Percentiles rank a stretch among this genome's conserved stretches.
phyloP scores from a whole-genome alignment of 2,329 filamentous ascomycete species.

The Trichoderma breve region DNA sequence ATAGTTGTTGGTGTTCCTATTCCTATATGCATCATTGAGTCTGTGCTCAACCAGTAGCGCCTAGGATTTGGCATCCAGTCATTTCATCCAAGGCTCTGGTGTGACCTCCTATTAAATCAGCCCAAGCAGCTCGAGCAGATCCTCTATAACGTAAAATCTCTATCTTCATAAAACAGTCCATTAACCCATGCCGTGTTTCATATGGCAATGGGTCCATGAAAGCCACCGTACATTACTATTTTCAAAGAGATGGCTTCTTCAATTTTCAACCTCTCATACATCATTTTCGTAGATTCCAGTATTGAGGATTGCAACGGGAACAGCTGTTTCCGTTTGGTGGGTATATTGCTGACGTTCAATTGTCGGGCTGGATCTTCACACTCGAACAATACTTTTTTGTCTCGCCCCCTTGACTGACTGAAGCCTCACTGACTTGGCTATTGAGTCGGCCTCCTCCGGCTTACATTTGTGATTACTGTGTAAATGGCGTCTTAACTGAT shows the following conservation, averaged over 20 bases:
- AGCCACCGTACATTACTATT: not conserved
- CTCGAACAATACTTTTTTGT: not conserved
- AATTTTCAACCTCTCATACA: not conserved
- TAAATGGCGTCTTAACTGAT: slow-evolving; percentile 58
- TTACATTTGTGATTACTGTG: slow-evolving; percentile 18
- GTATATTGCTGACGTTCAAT: not conserved
- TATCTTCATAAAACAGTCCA: not conserved
- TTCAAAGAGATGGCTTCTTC: not conserved
- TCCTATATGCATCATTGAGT: not conserved
- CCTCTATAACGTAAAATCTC: not conserved
- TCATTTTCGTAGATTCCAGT: not conserved
- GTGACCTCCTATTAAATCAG: not conserved
- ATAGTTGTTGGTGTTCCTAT: not conserved
- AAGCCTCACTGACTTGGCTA: not conserved
- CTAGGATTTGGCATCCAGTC: not conserved
- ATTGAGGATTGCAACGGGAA: not conserved
- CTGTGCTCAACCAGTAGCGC: not conserved
- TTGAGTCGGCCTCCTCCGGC: slow-evolving; percentile 13
- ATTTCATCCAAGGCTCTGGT: not conserved
- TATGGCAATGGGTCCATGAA: not conserved
- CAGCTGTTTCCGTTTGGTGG: not conserved
- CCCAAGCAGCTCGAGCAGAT: not conserved
- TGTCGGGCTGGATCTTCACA: not conserved
- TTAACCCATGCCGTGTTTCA: not conserved
- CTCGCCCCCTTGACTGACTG: not conserved